Conservation (phyloP, 2,329 filamentous ascomycete species). For the Xylaria digitata region DNA sequence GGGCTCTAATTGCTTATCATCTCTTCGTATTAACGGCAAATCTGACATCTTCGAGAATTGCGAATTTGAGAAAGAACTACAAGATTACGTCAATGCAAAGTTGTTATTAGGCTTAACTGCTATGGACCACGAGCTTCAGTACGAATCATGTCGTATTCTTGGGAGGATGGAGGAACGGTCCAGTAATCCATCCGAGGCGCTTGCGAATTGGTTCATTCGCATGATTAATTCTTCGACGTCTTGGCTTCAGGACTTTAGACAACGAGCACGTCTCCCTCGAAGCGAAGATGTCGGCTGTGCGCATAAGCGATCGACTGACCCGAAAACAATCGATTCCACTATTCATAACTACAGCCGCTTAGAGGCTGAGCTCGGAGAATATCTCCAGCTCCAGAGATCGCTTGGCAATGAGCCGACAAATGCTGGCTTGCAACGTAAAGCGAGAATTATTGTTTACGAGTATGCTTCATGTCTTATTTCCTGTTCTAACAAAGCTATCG, state of each 20-base stretch:
- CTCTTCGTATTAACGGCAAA: conserved; percentile 68
- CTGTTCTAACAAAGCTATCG: neutral
- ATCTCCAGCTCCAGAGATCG: conserved; percentile 58
- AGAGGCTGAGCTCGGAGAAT: conserved; percentile 67
- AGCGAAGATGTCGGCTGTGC: conserved; percentile 65
- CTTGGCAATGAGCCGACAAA: conserved; percentile 63
- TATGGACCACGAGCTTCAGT: conserved; percentile 69
- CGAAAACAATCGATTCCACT: conserved; percentile 67
- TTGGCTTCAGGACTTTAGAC: conserved; percentile 69
- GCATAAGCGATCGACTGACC: conserved; percentile 63
- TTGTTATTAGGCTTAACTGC: conserved; percentile 67
- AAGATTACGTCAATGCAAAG: conserved; percentile 64
- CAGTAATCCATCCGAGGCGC: conserved; percentile 59
- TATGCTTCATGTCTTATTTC: neutral
- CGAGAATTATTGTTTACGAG: conserved; percentile 71
- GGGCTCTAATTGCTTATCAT: conserved; percentile 60
- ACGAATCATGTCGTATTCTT: conserved; percentile 68
- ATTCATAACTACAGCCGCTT: conserved; percentile 69
- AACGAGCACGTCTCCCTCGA: conserved; percentile 67
- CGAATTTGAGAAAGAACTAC: conserved; percentile 65
- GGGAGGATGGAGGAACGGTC: conserved; percentile 66
- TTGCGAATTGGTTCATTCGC: conserved; percentile 68
- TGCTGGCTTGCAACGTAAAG: conserved; percentile 65
- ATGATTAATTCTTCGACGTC: conserved; percentile 60
- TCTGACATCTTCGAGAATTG: conserved; percentile 67